phyloP scores from a whole-genome alignment of 352 stramenopile genomes.

The Pythium biforme region DNA sequence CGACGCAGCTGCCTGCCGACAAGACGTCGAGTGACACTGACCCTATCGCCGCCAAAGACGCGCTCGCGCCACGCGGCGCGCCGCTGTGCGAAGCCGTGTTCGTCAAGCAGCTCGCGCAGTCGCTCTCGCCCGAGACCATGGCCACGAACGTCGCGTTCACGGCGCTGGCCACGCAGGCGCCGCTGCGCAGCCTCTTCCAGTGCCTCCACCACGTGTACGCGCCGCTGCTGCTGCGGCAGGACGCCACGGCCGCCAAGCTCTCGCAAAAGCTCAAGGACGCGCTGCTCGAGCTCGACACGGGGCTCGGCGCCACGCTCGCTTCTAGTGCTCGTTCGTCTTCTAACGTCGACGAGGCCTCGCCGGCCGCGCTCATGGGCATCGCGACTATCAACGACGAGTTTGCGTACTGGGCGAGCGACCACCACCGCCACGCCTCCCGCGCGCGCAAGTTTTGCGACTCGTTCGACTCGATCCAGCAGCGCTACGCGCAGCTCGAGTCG shows the following conservation, averaged over 20 bases:
- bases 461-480: conserved; percentile 83
- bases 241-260: conserved; percentile 42
- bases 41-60: conserved; percentile 16
- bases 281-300: conserved; percentile 69
- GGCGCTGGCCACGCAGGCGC: conserved; percentile 55
- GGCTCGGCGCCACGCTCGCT: conserved; percentile 51
- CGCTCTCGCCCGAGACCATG: conserved; percentile 72
- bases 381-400: conserved; percentile 86
- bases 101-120: conserved; percentile 49
- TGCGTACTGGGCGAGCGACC: conserved; percentile 76
- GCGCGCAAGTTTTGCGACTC: conserved; percentile 74
- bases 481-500: conserved; percentile 58
- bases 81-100: conserved; percentile 46
- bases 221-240: conserved; percentile 62
- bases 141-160: conserved; percentile 70
- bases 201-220: conserved; percentile 82
- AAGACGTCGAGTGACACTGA: conserved; percentile 14
- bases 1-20: conserved; percentile 31
- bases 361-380: conserved; percentile 67
- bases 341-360: conserved; percentile 28
- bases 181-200: conserved; percentile 79
- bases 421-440: conserved; percentile 55
- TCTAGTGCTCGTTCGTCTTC: neutral
- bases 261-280: conserved; percentile 83
- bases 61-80: neutral